Evolutionary conservation across 129 eudicot genomes (phyloP), one percentile per base, ranked within the genome.

Genomic region (Flaveria ramosissima): DNA sequence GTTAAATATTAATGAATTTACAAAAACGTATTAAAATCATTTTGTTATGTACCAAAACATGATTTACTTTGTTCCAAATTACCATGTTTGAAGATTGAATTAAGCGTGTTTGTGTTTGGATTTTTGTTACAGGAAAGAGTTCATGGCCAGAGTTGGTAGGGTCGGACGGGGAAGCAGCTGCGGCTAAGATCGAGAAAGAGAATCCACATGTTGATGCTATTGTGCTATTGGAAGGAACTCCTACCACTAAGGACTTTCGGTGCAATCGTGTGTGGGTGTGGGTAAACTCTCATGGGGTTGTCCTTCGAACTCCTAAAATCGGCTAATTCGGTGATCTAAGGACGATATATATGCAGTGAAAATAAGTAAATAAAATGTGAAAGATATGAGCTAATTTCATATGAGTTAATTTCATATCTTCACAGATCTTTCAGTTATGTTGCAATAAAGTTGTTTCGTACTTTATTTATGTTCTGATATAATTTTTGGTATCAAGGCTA

Each of bases 131-230:
- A 81, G 86, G 92, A 20, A 87, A 87, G 74, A 77, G 50, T 63
- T 78, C 73, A 61, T 87, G 87, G 89, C 89, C 92, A 32, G 89
- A 88, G 88, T 46, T 88, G 55, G 92, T 88, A 13, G 81, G 88
- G 11, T 20, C 2, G 21, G 51, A 53, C 0, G 89, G 92, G 36
- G 68, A 66, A n/a, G 78, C 9, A 0, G 92, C 88, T 0, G 89
- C 72, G 3, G 52, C 16, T 30, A 80, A 15, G 16, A 82, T 86
- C n/a, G 90, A 86, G 85, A 77, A 61, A 67, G 84, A 89, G 80
- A 86, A 88, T 69, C 68, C 76, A n/a, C 46, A 0, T 3, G 90
- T 86, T n/a, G 14, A 81, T 8, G 89, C 94, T 2, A 82, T 80
- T 8, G 82, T 89, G 57, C 3, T 89, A n/a, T 11, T 55, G 62